Base-by-base conservation (phyloP, 2,329 filamentous ascomycete genomes). In the Seiridium unicorne region DNA sequence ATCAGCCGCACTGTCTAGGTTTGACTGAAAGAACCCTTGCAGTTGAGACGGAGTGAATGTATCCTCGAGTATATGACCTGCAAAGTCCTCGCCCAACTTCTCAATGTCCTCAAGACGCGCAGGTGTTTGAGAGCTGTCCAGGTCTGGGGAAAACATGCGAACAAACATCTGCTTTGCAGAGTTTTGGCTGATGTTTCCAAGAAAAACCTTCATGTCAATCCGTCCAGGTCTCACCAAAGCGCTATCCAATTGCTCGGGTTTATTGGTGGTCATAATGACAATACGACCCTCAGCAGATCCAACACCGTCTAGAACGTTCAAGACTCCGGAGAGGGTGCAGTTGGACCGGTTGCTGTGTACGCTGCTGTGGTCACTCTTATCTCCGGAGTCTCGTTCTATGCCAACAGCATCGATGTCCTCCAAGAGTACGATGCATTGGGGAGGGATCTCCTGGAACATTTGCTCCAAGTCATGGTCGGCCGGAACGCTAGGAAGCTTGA, bases 251-350 rank as follows among this genome's bases (percentile, higher is more conserved):
- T 81, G 80, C 60, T 88, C 84, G 0, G 81, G 79, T 60, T 84
- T 81, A 65, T 89, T 89, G 13, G 86, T 88, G 0, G 86, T 89
- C 85, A 89, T 88, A 68, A 89, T 84, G 9, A 89, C 77, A 11
- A 90, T 83, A 11, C 85, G 80, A 6, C 87, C 87, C 74, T 89
- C 87, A 56, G 84, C 84, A 0, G 83, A 84, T 1, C 85, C 85
- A 0, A 88, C 85, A 18, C 87, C 87, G 64, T 89, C 86, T 59
- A 89, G 84, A 38, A 85, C 82, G 63, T 87, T 90, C 34, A 89
- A 76, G 3, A 88, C 73, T 1, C 81, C 84, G 1, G 84, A 86
- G 3, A 89, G 79, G 0, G 84, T 85, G 63, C 89, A 83, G 34
- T 67, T 70, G 18, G 72, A 68, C 38, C 67, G 62, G 4, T 66